Base-by-base conservation (phyloP, 1,139 yeast species). In the Entelexis sorbosivorans region DNA sequence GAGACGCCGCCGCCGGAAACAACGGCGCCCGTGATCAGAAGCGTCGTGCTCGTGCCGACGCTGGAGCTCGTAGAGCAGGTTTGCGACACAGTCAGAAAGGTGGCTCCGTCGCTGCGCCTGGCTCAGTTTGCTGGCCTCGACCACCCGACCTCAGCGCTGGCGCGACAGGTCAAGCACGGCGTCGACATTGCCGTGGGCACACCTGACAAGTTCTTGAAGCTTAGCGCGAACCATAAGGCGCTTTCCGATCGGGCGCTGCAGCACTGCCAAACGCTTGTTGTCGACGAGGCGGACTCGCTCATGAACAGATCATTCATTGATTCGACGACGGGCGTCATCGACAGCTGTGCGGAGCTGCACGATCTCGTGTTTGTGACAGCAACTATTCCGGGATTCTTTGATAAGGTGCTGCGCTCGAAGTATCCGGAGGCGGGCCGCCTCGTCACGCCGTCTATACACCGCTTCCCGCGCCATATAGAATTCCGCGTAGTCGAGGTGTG, bases 261-360 rank as follows among this genome's bases (percentile, higher is more conserved):
- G 28, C 55, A 58, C 31, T 66, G 71, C 50, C 73, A 75, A 29
- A 82, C 76, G 60, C 72, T 85, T 51, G 89, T 85, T 3, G 76
- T 84, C n/a, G 98, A 91, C 65, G 98, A 91, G 66, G 97, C 98
- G 0, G 98, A 91, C 66, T 85, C 96, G 0, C 70, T 91, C 51
- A 75, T 91, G 79, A 96, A 89, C 62, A 76, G 78, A 50, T 82
- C 95, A 0, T 89, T 91, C 76, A 69, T 80, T 16, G 76, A 76
- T 35, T 81, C 81, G 53, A 86, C 96, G 0, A 75, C 78, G 58
- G 66, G 72, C 6, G 75, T 78, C 0, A 67, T 88, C 33, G 72
- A 71, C 44, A 66, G 69, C 49, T 73, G 84, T 65, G 52, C 56
- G 11, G 74, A 77, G 53, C 69, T 83, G 38, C 71, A 72, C 48